A percentile compares a stretch with the other conserved stretches of the same genome.
phyloP scores from a whole-genome alignment of 768 basidiomycete species.

The Suillus cothurnatus region DNA sequence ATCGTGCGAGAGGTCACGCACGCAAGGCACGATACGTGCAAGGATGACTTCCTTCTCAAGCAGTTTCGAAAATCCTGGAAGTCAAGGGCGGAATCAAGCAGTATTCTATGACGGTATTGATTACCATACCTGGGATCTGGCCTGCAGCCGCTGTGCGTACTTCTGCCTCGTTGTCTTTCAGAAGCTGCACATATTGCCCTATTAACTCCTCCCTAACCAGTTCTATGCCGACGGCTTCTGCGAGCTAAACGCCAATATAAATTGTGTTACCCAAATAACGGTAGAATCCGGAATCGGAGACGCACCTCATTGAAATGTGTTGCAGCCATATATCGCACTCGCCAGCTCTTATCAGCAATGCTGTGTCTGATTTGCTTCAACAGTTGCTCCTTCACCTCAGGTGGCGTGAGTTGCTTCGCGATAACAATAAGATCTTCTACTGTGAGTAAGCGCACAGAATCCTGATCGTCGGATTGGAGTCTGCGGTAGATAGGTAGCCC shows the following conservation, averaged over 20 bases:
- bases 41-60: conserved; percentile 94
- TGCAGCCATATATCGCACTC: conserved; percentile 98
- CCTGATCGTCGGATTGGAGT: conserved; percentile 95
- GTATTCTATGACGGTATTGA: background rate
- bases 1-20: conserved; percentile 92
- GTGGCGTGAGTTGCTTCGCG: conserved; percentile 77
- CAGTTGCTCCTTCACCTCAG: conserved; percentile 91
- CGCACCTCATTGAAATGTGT: conserved; percentile 93
- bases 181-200: conserved; percentile 86
- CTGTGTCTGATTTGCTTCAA: conserved; percentile 86
- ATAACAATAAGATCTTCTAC: conserved; percentile 95
- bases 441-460: conserved; percentile 93
- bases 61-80: conserved; percentile 87
- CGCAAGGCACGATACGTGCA: conserved; percentile 90
- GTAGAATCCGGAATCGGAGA: background rate
- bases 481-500: conserved; percentile 91
- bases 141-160: conserved; percentile 95
- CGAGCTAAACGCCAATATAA: conserved; percentile 55
- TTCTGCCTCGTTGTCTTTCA: conserved; percentile 99
- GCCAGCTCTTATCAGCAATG: conserved; percentile 96
- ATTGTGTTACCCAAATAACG: background rate
- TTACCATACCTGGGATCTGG: conserved; percentile 85
- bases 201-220: conserved; percentile 94
- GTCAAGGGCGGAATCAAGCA: conserved; percentile 14
- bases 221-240: conserved; percentile 86